Evolutionary conservation across 1,284 basidiomycete species (phyloP).

Genomic region (Singerocomus inundabilis): DNA sequence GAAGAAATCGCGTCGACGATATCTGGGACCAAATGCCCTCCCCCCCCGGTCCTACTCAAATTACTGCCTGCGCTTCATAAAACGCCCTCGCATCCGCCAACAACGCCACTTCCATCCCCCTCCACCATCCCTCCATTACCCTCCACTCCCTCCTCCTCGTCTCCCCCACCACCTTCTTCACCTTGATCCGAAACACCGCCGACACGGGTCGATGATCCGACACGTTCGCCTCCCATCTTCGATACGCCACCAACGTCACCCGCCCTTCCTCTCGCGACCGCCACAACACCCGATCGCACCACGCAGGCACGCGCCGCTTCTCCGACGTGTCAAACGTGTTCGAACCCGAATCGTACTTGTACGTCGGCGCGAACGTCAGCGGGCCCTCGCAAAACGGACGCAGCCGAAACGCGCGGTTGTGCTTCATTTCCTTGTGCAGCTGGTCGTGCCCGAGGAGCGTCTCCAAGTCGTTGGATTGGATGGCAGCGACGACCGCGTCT

Average conservation of each 20-base stretch:
- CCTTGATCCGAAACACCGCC: slow-evolving; percentile 68
- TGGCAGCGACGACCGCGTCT: slow-evolving; percentile 71
- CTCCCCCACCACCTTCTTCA: slow-evolving; percentile 70
- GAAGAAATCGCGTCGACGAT: too few relatives aligned
- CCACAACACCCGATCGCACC: slow-evolving; percentile 95
- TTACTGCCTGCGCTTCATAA: slow-evolving; percentile 42
- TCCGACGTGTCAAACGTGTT: slow-evolving; percentile 84
- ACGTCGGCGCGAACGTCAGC: slow-evolving; percentile 85
- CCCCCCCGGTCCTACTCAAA: slow-evolving; percentile 12
- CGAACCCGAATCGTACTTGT: slow-evolving; percentile 89
- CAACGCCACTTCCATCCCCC: slow-evolving; percentile 51
- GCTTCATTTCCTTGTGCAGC: slow-evolving; percentile 82
- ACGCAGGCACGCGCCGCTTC: slow-evolving; percentile 87
- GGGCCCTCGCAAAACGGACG: slow-evolving; percentile 82
- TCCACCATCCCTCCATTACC: slow-evolving; percentile 61
- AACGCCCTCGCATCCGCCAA: slow-evolving; percentile 52
- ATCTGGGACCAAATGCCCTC: too few relatives aligned
- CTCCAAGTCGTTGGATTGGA: slow-evolving; percentile 64
- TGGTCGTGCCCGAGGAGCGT: slow-evolving; percentile 82
- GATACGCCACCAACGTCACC: slow-evolving; percentile 65
- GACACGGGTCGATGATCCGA: slow-evolving; percentile 88
- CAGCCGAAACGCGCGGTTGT: slow-evolving; percentile 84
- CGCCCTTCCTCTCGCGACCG: slow-evolving; percentile 57
- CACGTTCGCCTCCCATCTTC: slow-evolving; percentile 79
- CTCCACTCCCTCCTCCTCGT: slow-evolving; percentile 53